These are phyloP conservation scores for Fennellomyces sp. DNA, from an alignment of 371 early-diverging fungal species.

Conservation along the genomic window DNA sequence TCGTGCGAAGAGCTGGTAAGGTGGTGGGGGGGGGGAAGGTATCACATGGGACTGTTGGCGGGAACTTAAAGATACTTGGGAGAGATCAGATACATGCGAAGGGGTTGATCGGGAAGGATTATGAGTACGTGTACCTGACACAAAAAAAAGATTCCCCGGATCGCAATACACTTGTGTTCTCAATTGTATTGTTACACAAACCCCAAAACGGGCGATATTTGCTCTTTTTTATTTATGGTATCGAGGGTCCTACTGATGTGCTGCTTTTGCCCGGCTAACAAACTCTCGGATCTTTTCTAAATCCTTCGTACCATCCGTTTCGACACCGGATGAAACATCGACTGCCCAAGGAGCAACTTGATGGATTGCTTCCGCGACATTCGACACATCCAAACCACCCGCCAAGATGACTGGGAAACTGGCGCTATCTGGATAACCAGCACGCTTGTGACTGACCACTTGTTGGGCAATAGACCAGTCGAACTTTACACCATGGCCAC, in stretches of 20 bases:
- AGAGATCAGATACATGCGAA: not conserved
- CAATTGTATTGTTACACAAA: not conserved
- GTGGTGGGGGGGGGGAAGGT: not conserved
- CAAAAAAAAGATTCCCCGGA: conserved; percentile 1
- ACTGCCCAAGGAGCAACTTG: conserved; percentile 83
- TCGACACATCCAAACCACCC: conserved; percentile 88
- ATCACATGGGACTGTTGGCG: not conserved
- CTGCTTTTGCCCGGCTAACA: conserved; percentile 56
- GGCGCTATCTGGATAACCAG: conserved; percentile 22
- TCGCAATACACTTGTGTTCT: not conserved
- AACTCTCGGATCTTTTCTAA: conserved; percentile 67
- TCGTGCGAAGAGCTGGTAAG: not conserved
- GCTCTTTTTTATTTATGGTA: not conserved
- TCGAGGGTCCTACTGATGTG: not conserved
- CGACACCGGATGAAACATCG: conserved; percentile 93
- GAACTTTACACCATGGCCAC: conserved; percentile 74
- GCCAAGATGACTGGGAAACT: conserved; percentile 80
- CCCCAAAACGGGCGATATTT: not conserved
- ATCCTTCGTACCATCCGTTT: conserved; percentile 77
- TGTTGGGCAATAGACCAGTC: conserved; percentile 80
- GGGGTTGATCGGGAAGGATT: not conserved
- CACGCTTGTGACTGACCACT: conserved; percentile 47
- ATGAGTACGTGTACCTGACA: not conserved
- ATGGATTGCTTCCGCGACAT: conserved; percentile 74
- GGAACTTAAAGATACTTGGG: not conserved